Base-by-base conservation (phyloP, 1,284 basidiomycete genomes). In the Cryptococcus deneoformans region DNA sequence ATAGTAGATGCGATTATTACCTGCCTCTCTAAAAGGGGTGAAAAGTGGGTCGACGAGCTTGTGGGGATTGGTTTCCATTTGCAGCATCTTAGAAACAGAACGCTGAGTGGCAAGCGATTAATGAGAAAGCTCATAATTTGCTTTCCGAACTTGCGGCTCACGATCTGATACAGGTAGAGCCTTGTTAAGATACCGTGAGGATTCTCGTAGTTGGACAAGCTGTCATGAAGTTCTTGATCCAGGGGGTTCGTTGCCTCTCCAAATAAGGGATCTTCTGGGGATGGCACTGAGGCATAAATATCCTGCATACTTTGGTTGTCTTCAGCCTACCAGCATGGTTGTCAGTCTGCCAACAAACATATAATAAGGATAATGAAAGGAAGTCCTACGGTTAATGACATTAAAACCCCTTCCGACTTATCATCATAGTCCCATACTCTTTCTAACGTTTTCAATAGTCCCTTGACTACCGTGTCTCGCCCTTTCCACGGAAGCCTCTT, bases 121-220 rank as follows among this genome's bases (percentile, higher is more conserved):
- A 34, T n/a, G 24, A 7, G 37, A 1, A 2, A 35, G 29, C 29
- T 29, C 29, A 29, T 29, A 4, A 4, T 29, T 29, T 29, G 29
- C n/a, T 29, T 29, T 29, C 29, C 29, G 5, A 4, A 4, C 29
- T 29, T 29, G 29, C 29, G 10, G 59, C 72, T 58, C 44, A 77
- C 73, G 14, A 71, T 61, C 55, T 77, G 75, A 56, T 77, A 77
- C 37, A 51, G 56, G 49, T 74, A 70, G 52, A 75, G 44, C 8
- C 52, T 44, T 1, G 71, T 73, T 34, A 51, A 57, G n/a, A 76
- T 54, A 1, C 71, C 69, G 8, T 51, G 48, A 0, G 68, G 70
- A 48, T 70, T 67, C 50, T 68, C 67, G 36, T 64, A 67, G 3
- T 44, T 50, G n/a, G 48, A 43, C 12, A 74, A 48, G 6, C 62